Evolutionary conservation across 805 yeast species (phyloP), one percentile per base, ranked within the genome.

Genomic region (Saccharomycopsis microspora): DNA sequence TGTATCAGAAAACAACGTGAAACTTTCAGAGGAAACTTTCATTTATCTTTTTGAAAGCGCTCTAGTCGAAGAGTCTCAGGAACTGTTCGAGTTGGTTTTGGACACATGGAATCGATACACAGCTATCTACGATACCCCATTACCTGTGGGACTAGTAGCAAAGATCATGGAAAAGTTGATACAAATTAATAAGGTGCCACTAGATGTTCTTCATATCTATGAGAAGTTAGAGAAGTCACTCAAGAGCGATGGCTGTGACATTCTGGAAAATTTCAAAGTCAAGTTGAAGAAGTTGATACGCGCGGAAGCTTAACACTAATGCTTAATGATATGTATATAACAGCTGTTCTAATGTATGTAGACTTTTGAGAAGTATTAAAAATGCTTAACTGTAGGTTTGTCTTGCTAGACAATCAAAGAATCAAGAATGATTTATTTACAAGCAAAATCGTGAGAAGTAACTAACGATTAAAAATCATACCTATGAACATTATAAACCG

Each of bases 11-110:
- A 31, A 43, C 19, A 19, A 29, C 3, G 11, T 43, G 4, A 4
- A 43, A 5, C 9, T 36, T 6, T 37, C 36, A 29, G 30, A 19
- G 3, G 46, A 43, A 36, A 30, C 41, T 4, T 36, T 43, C 19
- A 36, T 41, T n/a, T 43, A 43, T 10, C 41, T 43, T 19, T 37
- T 38, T 10, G 27, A 43, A 4, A 36, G 11, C 30, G 39, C 46
- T 7, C 10, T 36, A n/a, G 10, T 11, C 31, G 35, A 29, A 28
- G 32, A 43, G 11, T 31, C 31, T 27, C 6, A 11, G 4, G 32
- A 3, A 7, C 28, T 41, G 9, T 11, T 43, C 19, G 38, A 31
- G 33, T 31, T 30, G n/a, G 28, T 43, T 36, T 34, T 38, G 8
- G 8, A 38, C 29, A 11, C 27, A 11, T 38, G 7, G 7, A n/a